These are phyloP conservation scores for Fusarium chaquense DNA, from an alignment of 2,329 filamentous ascomycete species.

Conservation along the genomic window DNA sequence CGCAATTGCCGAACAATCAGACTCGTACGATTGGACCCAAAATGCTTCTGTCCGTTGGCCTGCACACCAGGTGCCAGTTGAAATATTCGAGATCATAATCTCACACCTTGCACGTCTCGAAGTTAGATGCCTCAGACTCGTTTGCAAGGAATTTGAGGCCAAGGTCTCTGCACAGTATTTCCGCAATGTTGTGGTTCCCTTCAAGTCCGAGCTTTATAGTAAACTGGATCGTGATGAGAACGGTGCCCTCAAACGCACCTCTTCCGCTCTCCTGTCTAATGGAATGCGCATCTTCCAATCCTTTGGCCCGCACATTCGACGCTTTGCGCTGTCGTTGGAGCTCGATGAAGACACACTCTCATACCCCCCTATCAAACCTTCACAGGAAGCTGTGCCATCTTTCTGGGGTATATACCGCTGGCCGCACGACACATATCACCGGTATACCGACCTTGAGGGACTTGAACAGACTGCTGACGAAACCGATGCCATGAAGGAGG, in stretches of 20 bases:
- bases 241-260: constrained; percentile 40
- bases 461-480: constrained; percentile 74
- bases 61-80: constrained; percentile 63
- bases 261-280: constrained; percentile 54
- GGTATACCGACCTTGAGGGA: constrained; percentile 69
- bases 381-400: constrained; percentile 65
- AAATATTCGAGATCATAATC: constrained; percentile 71
- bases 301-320: constrained; percentile 70
- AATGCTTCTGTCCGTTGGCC: constrained; percentile 48
- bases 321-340: constrained; percentile 76
- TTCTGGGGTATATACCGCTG: constrained; percentile 76
- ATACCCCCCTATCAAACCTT: constrained; percentile 66
- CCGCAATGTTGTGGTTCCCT: constrained; percentile 72
- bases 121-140: constrained; percentile 70
- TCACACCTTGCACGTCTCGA: constrained; percentile 67
- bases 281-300: constrained; percentile 72
- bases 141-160: constrained; percentile 67
- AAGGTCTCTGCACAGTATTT: constrained; percentile 71
- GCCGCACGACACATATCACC: constrained; percentile 69
- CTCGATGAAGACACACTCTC: constrained; percentile 66
- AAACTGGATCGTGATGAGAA: constrained; percentile 42
- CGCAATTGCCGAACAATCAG: constrained; percentile 7
- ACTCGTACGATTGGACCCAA: constrained; percentile 13
- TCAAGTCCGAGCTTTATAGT: constrained; percentile 72
- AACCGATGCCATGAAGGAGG: constrained; percentile 69